Conservation (phyloP, 2,329 filamentous ascomycete species). For the Graphium sp. region DNA sequence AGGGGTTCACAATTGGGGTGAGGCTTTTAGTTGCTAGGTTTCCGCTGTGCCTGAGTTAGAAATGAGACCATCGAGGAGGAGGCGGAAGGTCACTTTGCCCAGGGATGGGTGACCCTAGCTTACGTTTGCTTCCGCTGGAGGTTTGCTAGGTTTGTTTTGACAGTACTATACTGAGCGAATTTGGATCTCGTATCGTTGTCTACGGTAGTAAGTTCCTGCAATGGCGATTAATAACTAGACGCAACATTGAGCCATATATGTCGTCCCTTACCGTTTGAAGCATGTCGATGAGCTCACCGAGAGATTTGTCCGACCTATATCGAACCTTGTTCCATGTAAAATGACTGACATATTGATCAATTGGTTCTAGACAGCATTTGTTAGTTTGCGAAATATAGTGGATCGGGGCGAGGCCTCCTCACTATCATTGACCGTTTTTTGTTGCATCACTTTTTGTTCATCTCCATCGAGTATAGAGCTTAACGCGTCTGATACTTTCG, state of each 20-base stretch:
- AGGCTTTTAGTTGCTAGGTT: constrained; percentile 92
- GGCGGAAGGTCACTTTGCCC: neutral
- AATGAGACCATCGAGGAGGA: neutral
- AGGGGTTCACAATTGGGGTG: constrained; percentile 70
- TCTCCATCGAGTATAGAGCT: constrained; percentile 69
- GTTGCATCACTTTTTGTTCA: constrained; percentile 64
- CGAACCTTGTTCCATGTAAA: constrained; percentile 98
- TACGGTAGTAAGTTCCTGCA: constrained; percentile 70
- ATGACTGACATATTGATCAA: constrained; percentile 75
- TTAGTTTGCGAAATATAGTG: constrained; percentile 1
- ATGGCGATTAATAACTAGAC: neutral
- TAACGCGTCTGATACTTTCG: constrained; percentile 78
- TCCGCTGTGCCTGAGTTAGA: constrained; percentile 35
- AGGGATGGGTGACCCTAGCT: constrained; percentile 11
- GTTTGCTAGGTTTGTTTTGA: constrained; percentile 68
- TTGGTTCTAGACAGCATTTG: constrained; percentile 31
- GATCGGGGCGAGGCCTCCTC: constrained; percentile 16
- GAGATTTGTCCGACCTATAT: constrained; percentile 81
- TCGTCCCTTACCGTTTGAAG: constrained; percentile 56
- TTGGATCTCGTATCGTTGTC: constrained; percentile 95
- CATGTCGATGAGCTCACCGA: constrained; percentile 72
- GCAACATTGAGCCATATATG: no score
- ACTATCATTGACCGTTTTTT: constrained; percentile 94
- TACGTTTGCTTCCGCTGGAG: constrained; percentile 81
- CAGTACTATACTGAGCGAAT: constrained; percentile 82